These are phyloP conservation scores for Cladobotryum protrusum DNA, from an alignment of 2,329 filamentous ascomycete genomes.

Conservation along the genomic window DNA sequence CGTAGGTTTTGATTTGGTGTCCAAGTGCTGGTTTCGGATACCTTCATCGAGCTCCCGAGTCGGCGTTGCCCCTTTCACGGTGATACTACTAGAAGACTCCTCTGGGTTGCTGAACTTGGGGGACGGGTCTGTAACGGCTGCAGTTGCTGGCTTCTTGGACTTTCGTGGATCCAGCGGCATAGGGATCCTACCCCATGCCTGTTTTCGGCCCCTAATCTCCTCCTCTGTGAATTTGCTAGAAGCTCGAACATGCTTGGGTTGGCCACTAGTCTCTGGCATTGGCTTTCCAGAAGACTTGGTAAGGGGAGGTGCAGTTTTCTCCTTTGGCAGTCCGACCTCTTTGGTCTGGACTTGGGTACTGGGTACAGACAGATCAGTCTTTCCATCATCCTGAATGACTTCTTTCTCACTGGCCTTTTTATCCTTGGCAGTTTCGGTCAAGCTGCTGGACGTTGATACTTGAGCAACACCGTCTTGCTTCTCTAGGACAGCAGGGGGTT, in stretches of 20 bases:
- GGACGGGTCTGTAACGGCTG: not conserved
- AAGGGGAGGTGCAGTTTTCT: not conserved
- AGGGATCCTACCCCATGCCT: slow-evolving; percentile 29
- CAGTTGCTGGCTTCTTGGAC: slow-evolving; percentile 9
- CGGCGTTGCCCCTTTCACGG: too few relatives aligned
- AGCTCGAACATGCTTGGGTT: not conserved
- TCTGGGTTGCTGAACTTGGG: too few relatives aligned
- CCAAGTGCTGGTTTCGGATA: too few relatives aligned
- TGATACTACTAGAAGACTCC: too few relatives aligned
- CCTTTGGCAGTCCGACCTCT: not conserved
- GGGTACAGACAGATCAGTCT: too few relatives aligned
- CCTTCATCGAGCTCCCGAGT: too few relatives aligned
- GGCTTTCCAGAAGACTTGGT: not conserved
- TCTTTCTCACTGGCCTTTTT: not conserved
- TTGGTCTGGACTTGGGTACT: not conserved
- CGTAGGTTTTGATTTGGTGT: too few relatives aligned
- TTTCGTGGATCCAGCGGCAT: slow-evolving; percentile 25
- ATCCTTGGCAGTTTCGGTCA: too few relatives aligned
- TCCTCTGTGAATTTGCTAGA: slow-evolving; percentile 23
- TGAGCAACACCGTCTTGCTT: not conserved
- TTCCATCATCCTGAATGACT: not conserved
- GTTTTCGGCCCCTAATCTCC: slow-evolving; percentile 25
- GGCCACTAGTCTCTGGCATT: not conserved
- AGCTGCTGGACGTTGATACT: not conserved
- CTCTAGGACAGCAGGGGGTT: not conserved